These are phyloP conservation scores for Vitis amurensis DNA, from an alignment of 164 flowering plant species.

Conservation along the genomic window DNA sequence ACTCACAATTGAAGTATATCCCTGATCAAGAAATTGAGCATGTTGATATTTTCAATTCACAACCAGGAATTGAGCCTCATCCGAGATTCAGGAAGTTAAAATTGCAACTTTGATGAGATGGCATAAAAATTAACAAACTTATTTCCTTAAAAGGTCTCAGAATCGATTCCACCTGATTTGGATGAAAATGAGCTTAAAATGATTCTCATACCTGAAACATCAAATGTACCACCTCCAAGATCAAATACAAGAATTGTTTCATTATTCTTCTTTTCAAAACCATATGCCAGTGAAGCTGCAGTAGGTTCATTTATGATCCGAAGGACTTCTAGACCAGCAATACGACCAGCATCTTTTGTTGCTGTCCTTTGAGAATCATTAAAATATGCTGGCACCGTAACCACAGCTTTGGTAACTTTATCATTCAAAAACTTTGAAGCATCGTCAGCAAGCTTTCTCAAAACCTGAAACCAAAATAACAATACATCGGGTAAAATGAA, in stretches of 20 bases:
- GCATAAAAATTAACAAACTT: neutral
- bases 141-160: neutral
- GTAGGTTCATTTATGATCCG: conserved; percentile 95
- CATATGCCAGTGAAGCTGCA: conserved; percentile 96
- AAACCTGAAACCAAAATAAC: conserved; percentile 44
- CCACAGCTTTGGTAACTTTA: conserved; percentile 90
- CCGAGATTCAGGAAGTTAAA: too few relatives aligned
- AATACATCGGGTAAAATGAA: neutral
- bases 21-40: too few relatives aligned
- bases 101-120: too few relatives aligned
- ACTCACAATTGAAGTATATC: too few relatives aligned
- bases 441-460: conserved; percentile 95
- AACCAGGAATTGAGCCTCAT: too few relatives aligned
- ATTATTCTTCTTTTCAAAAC: conserved; percentile 91
- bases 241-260: conserved; percentile 95
- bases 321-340: conserved; percentile 91
- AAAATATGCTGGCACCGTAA: conserved; percentile 94
- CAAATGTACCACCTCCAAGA: conserved; percentile 97
- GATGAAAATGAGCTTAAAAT: too few relatives aligned
- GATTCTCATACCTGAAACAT: conserved; percentile 74
- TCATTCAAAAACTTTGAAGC: conserved; percentile 94
- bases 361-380: conserved; percentile 97
- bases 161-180: too few relatives aligned
- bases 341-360: conserved; percentile 97
- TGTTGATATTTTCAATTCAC: too few relatives aligned